Evolutionary conservation across 2,329 filamentous ascomycete genomes (phyloP).

Genomic region (Cladosporium cucumerinum): DNA sequence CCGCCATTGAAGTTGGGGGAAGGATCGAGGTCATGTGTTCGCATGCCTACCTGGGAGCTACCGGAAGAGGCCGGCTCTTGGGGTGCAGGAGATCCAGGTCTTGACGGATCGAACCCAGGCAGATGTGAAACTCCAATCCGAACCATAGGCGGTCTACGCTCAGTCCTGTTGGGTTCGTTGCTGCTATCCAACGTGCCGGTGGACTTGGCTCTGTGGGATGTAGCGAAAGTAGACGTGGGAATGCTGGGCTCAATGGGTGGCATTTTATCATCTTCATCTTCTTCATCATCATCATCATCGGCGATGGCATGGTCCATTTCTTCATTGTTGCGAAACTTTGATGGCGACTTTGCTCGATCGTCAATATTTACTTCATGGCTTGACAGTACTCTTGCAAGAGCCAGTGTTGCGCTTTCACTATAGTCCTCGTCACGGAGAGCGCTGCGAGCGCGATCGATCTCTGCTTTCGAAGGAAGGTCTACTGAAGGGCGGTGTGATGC

Average conservation of each 20-base stretch:
- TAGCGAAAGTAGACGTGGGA: neutral
- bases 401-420: constrained; percentile 29
- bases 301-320: constrained; percentile 23
- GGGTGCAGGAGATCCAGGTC: constrained; percentile 38
- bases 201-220: neutral
- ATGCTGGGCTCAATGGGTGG: constrained; percentile 9
- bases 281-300: constrained; percentile 25
- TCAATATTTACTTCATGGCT: constrained; percentile 24
- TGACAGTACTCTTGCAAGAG: constrained; percentile 32
- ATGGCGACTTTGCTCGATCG: constrained; percentile 18
- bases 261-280: constrained; percentile 22
- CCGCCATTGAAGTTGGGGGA: constrained; percentile 31
- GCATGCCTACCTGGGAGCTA: constrained; percentile 18
- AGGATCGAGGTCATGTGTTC: constrained; percentile 20
- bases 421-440: constrained; percentile 28
- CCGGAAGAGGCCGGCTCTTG: constrained; percentile 28
- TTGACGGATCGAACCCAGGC: constrained; percentile 46
- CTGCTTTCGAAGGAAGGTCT: constrained; percentile 15
- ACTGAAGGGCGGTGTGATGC: constrained; percentile 6
- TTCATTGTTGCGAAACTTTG: constrained; percentile 11
- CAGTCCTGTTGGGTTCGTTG: neutral
- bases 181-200: constrained; percentile 9
- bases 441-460: constrained; percentile 27
- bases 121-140: constrained; percentile 47
- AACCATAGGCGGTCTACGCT: constrained; percentile 36